Base-by-base conservation (phyloP, 352 stramenopile species). In the Phytophthora pseudosyringae region DNA sequence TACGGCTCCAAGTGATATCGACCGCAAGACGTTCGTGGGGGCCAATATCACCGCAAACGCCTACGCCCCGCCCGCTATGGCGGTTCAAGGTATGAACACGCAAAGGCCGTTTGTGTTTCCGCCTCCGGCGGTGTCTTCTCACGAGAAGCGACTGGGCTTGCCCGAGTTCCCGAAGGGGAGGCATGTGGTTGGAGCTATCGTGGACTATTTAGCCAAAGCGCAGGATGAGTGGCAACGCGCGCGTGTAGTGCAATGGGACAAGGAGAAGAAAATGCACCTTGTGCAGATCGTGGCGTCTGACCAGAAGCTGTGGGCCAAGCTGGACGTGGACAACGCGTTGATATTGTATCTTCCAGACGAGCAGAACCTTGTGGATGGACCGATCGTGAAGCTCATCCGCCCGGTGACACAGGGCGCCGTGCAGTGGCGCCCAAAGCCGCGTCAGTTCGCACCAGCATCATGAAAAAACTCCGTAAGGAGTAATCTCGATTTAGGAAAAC, bases 391-490 rank as follows among this genome's bases (percentile, higher is more conserved):
- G 46, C 59, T 95, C 13, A 80, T 86, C 45, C 83, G 84, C 6
- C 83, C 83, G 12, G 67, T 86, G 58, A 71, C 72, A 13, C 60
- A 89, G n/a, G 82, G 78, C n/a, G 46, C 61, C 12, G 49, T 64
- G 32, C 76, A 92, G 45, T 95, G 85, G 85, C 85, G 81, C 21
- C 87, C 87, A 9, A 90, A 89, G 65, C 83, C 84, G 7, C 78
- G 80, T 38, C 73, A 75, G 51, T 95, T 95, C 59, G 74, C 78
- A 43, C 28, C 53, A 50, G 35, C 54, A 55, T 56, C 57, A 38
- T 78, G 46, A 78, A 56, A 12, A 44, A 21, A 53, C 28, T 21
- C 2, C n/a, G 13, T 39, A 28, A 4, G 21, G 12, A 40, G 21
- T 12, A n/a, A 38, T 33, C 26, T 50, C 21, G 36, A 48, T 43